phyloP scores from a whole-genome alignment of 2,329 filamentous ascomycete species.

The Immersiporthe knoxdaviesiana region DNA sequence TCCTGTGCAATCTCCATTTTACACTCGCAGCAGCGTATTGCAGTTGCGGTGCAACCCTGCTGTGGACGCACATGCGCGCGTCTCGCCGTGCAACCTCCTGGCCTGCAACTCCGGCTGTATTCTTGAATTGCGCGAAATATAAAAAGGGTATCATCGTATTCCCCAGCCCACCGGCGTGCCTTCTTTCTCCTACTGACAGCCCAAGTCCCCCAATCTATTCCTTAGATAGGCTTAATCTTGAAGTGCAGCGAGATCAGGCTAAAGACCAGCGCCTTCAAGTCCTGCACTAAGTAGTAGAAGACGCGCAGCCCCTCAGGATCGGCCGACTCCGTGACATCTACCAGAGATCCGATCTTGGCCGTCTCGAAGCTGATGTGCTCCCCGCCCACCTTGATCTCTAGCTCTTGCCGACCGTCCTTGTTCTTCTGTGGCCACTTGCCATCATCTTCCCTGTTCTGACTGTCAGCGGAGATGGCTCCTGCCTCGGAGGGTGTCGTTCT shows the following conservation, averaged over 20 bases:
- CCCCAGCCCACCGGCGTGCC: not conserved
- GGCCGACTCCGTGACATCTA: conserved; percentile 93
- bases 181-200: not conserved
- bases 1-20: not conserved
- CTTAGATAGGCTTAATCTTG: conserved; percentile 82
- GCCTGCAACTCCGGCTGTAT: not conserved
- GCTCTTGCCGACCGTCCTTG: conserved; percentile 94
- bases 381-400: conserved; percentile 90
- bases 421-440: conserved; percentile 99
- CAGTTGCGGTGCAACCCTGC: not conserved
- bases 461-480: conserved; percentile 6
- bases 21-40: not conserved
- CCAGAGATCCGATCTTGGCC: conserved; percentile 94
- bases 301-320: conserved; percentile 95
- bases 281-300: conserved; percentile 98
- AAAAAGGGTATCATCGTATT: conserved; percentile 24
- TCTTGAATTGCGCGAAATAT: conserved; percentile 3
- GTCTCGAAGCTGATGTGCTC: conserved; percentile 99
- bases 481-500: not conserved
- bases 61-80: not conserved
- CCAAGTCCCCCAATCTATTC: not conserved
- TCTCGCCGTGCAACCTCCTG: not conserved
- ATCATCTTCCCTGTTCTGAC: conserved; percentile 81
- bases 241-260: conserved; percentile 96
- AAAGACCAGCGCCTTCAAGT: conserved; percentile 95